Base-by-base conservation (phyloP, 176 grass and related monocot species). In the Eleusine indica region DNA sequence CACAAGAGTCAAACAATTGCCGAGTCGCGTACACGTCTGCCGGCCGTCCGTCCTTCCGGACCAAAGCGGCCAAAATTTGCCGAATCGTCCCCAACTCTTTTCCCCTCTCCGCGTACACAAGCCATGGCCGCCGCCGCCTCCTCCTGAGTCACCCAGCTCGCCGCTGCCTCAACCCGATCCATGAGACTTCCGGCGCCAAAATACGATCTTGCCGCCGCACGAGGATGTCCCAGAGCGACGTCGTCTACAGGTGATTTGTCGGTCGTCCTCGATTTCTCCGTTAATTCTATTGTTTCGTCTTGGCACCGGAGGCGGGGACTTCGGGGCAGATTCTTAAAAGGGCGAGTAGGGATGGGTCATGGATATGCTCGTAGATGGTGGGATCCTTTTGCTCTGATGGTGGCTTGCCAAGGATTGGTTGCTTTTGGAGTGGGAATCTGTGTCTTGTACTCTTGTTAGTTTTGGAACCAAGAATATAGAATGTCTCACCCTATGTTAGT, bases 191-290 rank as follows among this genome's bases (percentile, higher is more conserved):
- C 80, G 43, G 66, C 80, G 74, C 28, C 51, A 66, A 7, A 82
- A 85, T 60, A 74, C 74, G 64, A 83, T 80, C 86, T 32, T 72
- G 73, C 43, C 67, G 64, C 79, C 72, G 69, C 74, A 72, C 79
- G 39, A 93, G 82, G 88, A 93, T 93, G 91, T 93, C 88, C 91
- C 91, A 81, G 78, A 41, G 82, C 65, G 88, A 90, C 86, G 88
- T 90, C 35, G 69, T 83, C 22, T 93, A 93, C 88, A 93, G 91
- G 91, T 93, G 71, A 86, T 61, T 74, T 6, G 0, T 39, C 3
- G 21, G 37, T 0, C 44, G 58, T 14, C 12, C 38, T 65, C 40
- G 43, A 43, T 76, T 66, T 39, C 19, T 18, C 40, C 13, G 35
- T 72, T 58, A 3, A 57, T 86, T 68, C 40, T 9, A 53, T 70